Evolutionary conservation across 208 protist genomes (phyloP).

Genomic region (Leishmania aethiopica): DNA sequence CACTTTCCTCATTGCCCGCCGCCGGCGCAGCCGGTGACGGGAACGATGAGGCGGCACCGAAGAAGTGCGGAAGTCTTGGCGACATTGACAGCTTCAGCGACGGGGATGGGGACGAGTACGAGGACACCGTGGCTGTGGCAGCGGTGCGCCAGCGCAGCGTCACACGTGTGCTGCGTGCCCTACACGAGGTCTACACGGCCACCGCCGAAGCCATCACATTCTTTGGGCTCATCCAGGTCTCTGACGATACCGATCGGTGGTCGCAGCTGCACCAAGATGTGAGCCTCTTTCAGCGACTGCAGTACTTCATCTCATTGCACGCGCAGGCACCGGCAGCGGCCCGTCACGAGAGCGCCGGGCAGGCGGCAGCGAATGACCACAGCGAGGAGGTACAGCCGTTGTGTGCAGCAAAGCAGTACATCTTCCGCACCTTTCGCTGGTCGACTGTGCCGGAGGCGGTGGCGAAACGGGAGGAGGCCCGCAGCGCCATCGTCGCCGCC

Average conservation of each 20-base stretch:
- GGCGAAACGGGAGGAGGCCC: slow-evolving; percentile 45
- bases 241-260: slow-evolving; percentile 43
- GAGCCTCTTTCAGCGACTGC: slow-evolving; percentile 58
- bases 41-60: not conserved
- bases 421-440: slow-evolving; percentile 44
- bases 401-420: slow-evolving; percentile 3
- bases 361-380: not conserved
- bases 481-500: slow-evolving; percentile 41
- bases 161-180: slow-evolving; percentile 45
- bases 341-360: not conserved
- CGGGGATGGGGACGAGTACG: slow-evolving; percentile 27
- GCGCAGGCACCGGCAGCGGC: not conserved
- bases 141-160: slow-evolving; percentile 59
- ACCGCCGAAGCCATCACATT: slow-evolving; percentile 66
- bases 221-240: slow-evolving; percentile 42
- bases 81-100: slow-evolving; percentile 25
- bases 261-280: slow-evolving; percentile 39
- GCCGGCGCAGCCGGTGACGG: not conserved
- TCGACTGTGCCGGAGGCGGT: slow-evolving; percentile 48
- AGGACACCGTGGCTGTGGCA: slow-evolving; percentile 12
- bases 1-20: not conserved
- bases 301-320: slow-evolving; percentile 44
- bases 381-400: not conserved
- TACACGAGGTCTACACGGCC: slow-evolving; percentile 60
- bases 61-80: slow-evolving; percentile 8